phyloP scores from a whole-genome alignment of 129 eudicot genomes.

The Scalesia atractyloides region DNA sequence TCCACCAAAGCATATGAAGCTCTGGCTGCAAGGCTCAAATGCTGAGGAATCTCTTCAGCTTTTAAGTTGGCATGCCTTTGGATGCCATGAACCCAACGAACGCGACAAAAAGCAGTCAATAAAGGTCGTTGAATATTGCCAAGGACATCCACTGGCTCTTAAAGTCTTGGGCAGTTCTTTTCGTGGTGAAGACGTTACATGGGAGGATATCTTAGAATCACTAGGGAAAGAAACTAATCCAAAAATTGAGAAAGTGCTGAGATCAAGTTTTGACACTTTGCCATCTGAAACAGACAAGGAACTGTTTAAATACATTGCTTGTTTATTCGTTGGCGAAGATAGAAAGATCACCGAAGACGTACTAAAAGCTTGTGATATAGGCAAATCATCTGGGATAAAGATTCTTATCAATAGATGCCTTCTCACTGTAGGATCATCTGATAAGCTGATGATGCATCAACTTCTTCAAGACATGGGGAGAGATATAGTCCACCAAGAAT shows the following conservation, averaged over 20 bases:
- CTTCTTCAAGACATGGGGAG: constrained; percentile 33
- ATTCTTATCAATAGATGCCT: constrained; percentile 25
- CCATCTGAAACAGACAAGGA: constrained; percentile 24
- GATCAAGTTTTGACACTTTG: constrained; percentile 19
- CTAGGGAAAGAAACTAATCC: constrained; percentile 12
- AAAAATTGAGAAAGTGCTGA: background rate
- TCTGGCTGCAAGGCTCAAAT: constrained; percentile 3
- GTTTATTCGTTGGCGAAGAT: constrained; percentile 22
- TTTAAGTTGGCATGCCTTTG: constrained; percentile 46
- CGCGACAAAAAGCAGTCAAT: background rate
- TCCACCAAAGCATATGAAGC: constrained; percentile 7
- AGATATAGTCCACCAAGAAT: constrained; percentile 27
- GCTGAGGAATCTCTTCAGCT: constrained; percentile 16
- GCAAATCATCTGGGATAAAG: constrained; percentile 6
- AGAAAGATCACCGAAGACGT: background rate
- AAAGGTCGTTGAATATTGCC: constrained; percentile 20
- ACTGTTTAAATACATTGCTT: constrained; percentile 16
- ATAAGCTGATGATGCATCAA: constrained; percentile 24
- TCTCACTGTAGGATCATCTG: background rate
- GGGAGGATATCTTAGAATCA: constrained; percentile 5
- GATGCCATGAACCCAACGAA: constrained; percentile 13
- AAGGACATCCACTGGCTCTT: constrained; percentile 43
- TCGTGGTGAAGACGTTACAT: constrained; percentile 9
- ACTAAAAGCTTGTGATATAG: background rate
- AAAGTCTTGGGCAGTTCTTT: constrained; percentile 37